Evolutionary conservation across 371 early-diverging fungal genomes (phyloP).

Genomic region (Mycotypha africana): DNA sequence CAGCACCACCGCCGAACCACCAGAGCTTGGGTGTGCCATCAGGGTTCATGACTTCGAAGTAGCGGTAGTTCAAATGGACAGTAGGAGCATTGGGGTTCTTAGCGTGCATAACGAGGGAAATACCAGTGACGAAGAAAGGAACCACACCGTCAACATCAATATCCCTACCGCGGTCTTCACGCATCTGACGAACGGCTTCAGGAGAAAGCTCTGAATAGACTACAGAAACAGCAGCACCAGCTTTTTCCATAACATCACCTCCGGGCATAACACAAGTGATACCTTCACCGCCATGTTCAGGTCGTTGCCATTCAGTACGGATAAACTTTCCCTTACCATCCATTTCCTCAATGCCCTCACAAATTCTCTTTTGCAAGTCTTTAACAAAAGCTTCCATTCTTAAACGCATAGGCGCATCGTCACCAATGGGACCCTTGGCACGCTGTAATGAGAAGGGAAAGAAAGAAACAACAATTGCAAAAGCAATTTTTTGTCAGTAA

Average conservation of each 20-base stretch:
- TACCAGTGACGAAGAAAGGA: slow-evolving; percentile 87
- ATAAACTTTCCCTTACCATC: slow-evolving; percentile 65
- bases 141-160: slow-evolving; percentile 43
- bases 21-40: slow-evolving; percentile 60
- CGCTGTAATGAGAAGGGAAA: slow-evolving; percentile 4
- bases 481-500: no score
- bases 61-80: slow-evolving; percentile 94
- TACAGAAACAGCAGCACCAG: slow-evolving; percentile 85
- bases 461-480: neutral
- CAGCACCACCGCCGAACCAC: slow-evolving; percentile 90
- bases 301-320: slow-evolving; percentile 75
- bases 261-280: slow-evolving; percentile 89
- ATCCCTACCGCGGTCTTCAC: slow-evolving; percentile 58
- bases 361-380: slow-evolving; percentile 69
- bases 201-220: slow-evolving; percentile 72
- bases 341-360: slow-evolving; percentile 49
- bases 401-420: slow-evolving; percentile 64
- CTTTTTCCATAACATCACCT: slow-evolving; percentile 92
- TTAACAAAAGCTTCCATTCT: slow-evolving; percentile 80
- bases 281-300: slow-evolving; percentile 84
- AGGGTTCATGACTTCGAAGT: slow-evolving; percentile 82
- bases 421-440: slow-evolving; percentile 13
- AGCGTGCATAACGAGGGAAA: slow-evolving; percentile 92
- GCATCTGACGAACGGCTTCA: slow-evolving; percentile 77
- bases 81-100: slow-evolving; percentile 95